Base-by-base conservation (phyloP, 768 basidiomycete species). In the Cytidiella melzeri region DNA sequence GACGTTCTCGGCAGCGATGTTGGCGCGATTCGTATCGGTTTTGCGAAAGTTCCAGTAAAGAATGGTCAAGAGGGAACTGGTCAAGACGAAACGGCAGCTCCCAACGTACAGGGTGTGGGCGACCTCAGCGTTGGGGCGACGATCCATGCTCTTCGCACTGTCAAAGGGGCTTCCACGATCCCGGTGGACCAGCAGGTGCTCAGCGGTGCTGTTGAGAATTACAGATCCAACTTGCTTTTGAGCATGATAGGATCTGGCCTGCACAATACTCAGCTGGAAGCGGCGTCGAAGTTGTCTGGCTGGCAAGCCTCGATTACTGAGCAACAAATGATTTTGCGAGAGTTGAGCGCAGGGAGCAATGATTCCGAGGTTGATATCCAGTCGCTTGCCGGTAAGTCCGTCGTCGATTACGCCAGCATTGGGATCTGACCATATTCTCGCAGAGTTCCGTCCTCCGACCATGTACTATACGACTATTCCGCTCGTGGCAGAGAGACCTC, bases 381-480 rank as follows among this genome's bases (percentile, higher is more conserved):
- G 58, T 81, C 87, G 23, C 81, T 97, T 52, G 80, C 90, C 48
- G 90, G 95, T 94, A 56, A 60, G 85, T 43, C 15, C 12, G 43
- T 44, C 41, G 3, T 9, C 46, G 11, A 18, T 39, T 13, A 18
- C 2, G 38, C 13, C 10, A 30, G 19, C 11, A 18, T 20, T 20
- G 20, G 19, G 1, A 3, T 19, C 52, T 53, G 23, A 53, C 26
- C 39, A n/a, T 28, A 28, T n/a, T 24, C 1, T 15, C 51, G 9
- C 67, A 94, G 94, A 94, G 43, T 87, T 92, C 69, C 84, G 94
- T 15, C 87, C 89, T 41, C 91, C 92, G 7, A 90, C 84, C 4
- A 92, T 91, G 77, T 99, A 99, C 68, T 98, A 97, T 68, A 92
- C 93, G 19, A 86, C 89, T 26, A 96, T 99, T 50, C 96, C 96